phyloP scores from a whole-genome alignment of 1,139 yeast species.

The Geotrichum klebahnii region DNA sequence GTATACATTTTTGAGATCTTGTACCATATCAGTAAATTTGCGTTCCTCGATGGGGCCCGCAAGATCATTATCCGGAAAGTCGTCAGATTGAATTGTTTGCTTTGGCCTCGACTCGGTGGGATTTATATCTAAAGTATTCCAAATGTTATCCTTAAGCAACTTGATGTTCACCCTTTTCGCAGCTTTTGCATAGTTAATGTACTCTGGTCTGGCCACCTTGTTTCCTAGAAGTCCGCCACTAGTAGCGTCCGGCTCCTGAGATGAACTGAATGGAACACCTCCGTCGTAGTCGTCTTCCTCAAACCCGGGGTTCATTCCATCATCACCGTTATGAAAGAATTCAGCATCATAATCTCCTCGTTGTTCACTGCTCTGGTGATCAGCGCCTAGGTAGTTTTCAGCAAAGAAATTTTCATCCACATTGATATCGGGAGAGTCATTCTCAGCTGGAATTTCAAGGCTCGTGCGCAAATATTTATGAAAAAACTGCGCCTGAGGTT shows the following conservation, averaged over 20 bases:
- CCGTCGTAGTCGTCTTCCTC: conserved; percentile 26
- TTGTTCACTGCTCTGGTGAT: conserved; percentile 27
- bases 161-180: conserved; percentile 85
- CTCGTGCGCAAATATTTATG: conserved; percentile 23
- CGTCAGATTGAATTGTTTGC: neutral
- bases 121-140: conserved; percentile 50
- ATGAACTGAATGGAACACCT: conserved; percentile 17
- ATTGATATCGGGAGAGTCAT: conserved; percentile 25
- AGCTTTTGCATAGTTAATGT: conserved; percentile 68
- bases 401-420: conserved; percentile 74
- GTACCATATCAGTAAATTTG: conserved; percentile 49
- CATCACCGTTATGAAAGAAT: conserved; percentile 42
- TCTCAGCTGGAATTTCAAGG: neutral
- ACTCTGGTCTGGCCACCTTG: conserved; percentile 48
- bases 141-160: conserved; percentile 72
- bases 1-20: conserved; percentile 37
- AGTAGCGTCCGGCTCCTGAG: conserved; percentile 4
- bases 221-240: conserved; percentile 10
- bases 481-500: conserved; percentile 47
- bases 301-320: conserved; percentile 28
- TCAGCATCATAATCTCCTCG: conserved; percentile 44
- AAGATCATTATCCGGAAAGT: neutral
- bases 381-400: conserved; percentile 36
- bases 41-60: conserved; percentile 24
- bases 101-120: neutral